These are phyloP conservation scores for Quercus rubra DNA, from an alignment of 306 rosid species.

Conservation along the genomic window DNA sequence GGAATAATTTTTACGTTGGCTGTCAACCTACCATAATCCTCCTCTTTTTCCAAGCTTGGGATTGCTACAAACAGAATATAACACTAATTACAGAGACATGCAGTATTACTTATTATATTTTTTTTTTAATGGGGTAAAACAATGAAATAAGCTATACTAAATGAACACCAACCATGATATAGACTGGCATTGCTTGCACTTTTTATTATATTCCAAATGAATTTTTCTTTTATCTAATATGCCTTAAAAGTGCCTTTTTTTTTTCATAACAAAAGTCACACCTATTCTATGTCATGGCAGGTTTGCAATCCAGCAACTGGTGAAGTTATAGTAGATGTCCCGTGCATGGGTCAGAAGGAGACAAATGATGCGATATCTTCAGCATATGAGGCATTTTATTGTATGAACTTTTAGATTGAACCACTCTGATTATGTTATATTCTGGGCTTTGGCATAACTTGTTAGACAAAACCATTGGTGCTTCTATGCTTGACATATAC, in stretches of 20 bases:
- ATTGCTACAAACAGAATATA: too few species aligned
- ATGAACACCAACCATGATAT: too few species aligned
- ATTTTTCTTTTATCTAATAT: not conserved
- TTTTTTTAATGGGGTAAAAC: too few species aligned
- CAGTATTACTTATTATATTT: too few species aligned
- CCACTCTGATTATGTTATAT: conserved; percentile 14
- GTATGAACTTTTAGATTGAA: conserved; percentile 42
- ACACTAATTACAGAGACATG: too few species aligned
- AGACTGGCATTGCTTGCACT: not conserved
- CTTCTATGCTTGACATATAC: not conserved
- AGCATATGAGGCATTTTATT: conserved; percentile 62
- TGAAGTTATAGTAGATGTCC: conserved; percentile 72
- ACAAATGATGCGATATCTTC: conserved; percentile 92
- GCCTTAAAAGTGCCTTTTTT: not conserved
- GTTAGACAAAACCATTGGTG: not conserved
- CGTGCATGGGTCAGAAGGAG: conserved; percentile 89
- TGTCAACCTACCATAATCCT: too few species aligned
- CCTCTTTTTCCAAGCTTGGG: too few species aligned
- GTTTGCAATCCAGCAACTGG: conserved; percentile 92
- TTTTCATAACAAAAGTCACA: not conserved
- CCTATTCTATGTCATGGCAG: conserved; percentile 37
- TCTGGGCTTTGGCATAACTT: not conserved
- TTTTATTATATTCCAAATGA: not conserved
- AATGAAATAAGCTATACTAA: too few species aligned
- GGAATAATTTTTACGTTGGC: too few species aligned